A percentile compares a stretch with the other conserved stretches of the same genome.
Evolutionary conservation across 2,329 filamentous ascomycete genomes (phyloP).

Genomic region (Nemania bipapillata): DNA sequence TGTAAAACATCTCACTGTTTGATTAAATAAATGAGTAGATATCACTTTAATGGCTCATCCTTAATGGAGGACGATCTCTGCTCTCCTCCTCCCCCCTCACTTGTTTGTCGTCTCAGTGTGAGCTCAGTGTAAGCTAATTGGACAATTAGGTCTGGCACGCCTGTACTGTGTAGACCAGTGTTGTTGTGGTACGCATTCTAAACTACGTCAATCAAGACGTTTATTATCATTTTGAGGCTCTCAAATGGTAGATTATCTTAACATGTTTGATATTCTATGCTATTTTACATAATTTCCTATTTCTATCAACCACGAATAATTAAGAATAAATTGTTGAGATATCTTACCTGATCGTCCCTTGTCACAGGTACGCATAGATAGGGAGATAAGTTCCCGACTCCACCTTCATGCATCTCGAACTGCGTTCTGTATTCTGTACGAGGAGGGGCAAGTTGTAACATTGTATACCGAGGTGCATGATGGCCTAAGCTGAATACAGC

Average conservation of each 20-base stretch:
- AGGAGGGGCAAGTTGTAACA: background rate
- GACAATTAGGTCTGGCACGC: background rate
- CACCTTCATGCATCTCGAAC: constrained; percentile 5
- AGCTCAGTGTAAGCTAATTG: constrained; percentile 12
- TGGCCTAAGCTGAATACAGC: background rate
- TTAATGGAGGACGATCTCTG: background rate
- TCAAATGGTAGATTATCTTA: background rate
- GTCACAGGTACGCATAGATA: background rate
- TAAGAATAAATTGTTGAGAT: background rate
- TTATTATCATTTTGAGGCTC: background rate
- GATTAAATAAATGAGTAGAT: background rate
- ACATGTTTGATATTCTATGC: constrained; percentile 4
- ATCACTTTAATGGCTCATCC: background rate
- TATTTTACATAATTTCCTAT: background rate
- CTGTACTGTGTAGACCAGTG: background rate
- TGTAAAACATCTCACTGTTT: background rate
- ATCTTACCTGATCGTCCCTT: background rate
- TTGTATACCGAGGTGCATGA: constrained; percentile 14
- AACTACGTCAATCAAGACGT: constrained; percentile 1
- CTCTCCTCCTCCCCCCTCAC: background rate
- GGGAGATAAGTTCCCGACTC: background rate
- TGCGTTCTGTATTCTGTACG: background rate
- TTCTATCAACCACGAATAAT: background rate
- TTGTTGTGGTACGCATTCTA: background rate
- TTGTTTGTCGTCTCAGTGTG: background rate